Conservation (phyloP, 116 monocot species). For the Cymodocea nodosa region DNA sequence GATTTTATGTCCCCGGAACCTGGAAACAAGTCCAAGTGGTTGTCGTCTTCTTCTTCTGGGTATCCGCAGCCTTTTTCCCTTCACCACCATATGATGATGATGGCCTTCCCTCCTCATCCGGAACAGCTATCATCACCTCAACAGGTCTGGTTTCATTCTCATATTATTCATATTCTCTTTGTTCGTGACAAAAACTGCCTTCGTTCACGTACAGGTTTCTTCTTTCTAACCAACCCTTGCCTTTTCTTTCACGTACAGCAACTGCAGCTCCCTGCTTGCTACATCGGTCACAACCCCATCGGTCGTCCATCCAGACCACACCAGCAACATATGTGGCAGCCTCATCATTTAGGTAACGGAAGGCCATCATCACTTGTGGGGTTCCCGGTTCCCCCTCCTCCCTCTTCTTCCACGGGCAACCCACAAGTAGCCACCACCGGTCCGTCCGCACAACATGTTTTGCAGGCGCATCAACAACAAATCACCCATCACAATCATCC, state of each 20-base stretch:
- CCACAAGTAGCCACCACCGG: neutral
- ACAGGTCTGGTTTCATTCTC: conserved; percentile 17
- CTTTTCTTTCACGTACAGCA: too few species aligned
- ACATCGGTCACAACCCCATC: too few species aligned
- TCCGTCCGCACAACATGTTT: conserved; percentile 4
- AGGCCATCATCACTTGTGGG: too few species aligned
- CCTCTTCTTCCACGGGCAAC: conserved; percentile 4
- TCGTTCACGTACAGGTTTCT: too few species aligned
- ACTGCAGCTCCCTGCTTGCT: too few species aligned
- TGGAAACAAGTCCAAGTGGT: conserved; percentile 9
- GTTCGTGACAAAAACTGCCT: neutral
- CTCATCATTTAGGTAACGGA: conserved; percentile 15
- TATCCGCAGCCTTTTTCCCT: conserved; percentile 10
- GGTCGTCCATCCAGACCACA: conserved; percentile 2
- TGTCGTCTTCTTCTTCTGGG: conserved; percentile 11
- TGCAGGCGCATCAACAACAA: conserved; percentile 5
- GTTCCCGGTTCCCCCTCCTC: conserved; percentile 4
- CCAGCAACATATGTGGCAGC: conserved; percentile 26
- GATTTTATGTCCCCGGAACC: conserved; percentile 19
- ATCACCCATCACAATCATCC: neutral
- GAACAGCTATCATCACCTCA: conserved; percentile 22
- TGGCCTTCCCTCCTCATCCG: conserved; percentile 12
- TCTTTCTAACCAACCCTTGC: too few species aligned
- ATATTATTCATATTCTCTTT: too few species aligned
- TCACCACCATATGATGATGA: conserved; percentile 13